A percentile compares a stretch with the other conserved stretches of the same genome.
phyloP scores from a whole-genome alignment of 2,329 filamentous ascomycete genomes.

The Ophiostoma piceae region DNA sequence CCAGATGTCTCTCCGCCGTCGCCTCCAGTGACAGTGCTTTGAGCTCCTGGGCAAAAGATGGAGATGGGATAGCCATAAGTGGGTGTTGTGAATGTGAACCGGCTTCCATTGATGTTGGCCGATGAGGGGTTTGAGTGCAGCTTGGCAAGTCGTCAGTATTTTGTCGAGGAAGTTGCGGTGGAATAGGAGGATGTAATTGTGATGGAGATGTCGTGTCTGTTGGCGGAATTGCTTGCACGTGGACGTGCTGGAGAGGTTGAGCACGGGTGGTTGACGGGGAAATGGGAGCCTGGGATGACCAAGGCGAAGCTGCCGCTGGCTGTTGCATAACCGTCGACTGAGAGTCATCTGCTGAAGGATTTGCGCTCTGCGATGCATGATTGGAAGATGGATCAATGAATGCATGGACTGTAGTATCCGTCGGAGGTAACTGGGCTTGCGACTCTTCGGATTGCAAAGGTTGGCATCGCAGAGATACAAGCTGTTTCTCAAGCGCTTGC shows the following conservation, averaged over 20 bases:
- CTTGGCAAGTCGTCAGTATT: background rate
- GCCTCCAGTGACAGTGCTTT: slow-evolving; percentile 40
- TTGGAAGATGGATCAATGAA: background rate
- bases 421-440: background rate
- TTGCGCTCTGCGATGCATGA: background rate
- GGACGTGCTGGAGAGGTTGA: background rate
- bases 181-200: background rate
- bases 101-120: background rate
- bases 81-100: background rate
- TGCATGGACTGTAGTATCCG: background rate
- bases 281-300: background rate
- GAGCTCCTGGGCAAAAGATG: slow-evolving; percentile 35
- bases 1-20: slow-evolving; percentile 41
- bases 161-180: background rate
- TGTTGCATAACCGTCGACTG: background rate
- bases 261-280: background rate
- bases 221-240: background rate
- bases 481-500: slow-evolving; percentile 11
- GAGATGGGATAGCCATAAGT: background rate
- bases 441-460: slow-evolving; percentile 1
- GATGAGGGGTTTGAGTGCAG: background rate
- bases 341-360: background rate
- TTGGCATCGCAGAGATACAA: background rate
- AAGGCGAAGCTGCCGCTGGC: background rate
- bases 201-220: background rate